These are phyloP conservation scores for Ceratocystis eucalypticola DNA, from an alignment of 2,329 filamentous ascomycete species.

Conservation along the genomic window DNA sequence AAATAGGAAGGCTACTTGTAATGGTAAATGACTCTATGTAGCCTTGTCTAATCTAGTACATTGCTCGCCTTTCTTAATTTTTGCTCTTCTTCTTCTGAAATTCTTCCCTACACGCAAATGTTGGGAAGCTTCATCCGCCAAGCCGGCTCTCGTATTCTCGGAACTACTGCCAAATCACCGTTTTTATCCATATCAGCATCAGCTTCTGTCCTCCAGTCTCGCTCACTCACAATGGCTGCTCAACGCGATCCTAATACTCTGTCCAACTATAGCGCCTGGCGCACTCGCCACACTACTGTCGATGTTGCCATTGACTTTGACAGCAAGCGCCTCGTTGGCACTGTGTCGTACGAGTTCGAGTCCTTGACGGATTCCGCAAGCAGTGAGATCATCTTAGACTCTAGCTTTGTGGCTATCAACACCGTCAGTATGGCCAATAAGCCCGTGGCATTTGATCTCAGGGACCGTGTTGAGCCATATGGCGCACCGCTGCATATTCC, in stretches of 20 bases:
- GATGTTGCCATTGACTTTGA: constrained; percentile 76
- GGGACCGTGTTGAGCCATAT: constrained; percentile 57
- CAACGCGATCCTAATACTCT: constrained; percentile 73
- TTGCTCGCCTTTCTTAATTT: neutral
- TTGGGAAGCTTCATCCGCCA: constrained; percentile 15
- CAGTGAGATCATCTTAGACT: constrained; percentile 72
- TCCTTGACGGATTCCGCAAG: constrained; percentile 60
- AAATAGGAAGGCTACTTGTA: neutral
- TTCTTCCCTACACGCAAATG: constrained; percentile 8
- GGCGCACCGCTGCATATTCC: constrained; percentile 56
- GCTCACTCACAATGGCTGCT: constrained; percentile 14
- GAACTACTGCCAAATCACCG: neutral
- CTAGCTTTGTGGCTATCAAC: constrained; percentile 65
- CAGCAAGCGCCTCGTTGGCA: constrained; percentile 61
- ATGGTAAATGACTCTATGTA: neutral
- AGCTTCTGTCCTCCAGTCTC: neutral
- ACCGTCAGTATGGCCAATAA: constrained; percentile 56
- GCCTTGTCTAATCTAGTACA: too few species aligned
- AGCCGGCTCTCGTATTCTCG: constrained; percentile 14
- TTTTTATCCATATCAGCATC: neutral
- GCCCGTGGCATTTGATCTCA: constrained; percentile 52
- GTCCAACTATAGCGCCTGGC: constrained; percentile 82
- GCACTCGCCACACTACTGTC: constrained; percentile 69
- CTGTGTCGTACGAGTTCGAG: constrained; percentile 62
- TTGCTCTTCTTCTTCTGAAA: neutral